These are phyloP conservation scores for Lasiodiplodia sp. DNA, from an alignment of 2,329 filamentous ascomycete genomes.

Conservation along the genomic window DNA sequence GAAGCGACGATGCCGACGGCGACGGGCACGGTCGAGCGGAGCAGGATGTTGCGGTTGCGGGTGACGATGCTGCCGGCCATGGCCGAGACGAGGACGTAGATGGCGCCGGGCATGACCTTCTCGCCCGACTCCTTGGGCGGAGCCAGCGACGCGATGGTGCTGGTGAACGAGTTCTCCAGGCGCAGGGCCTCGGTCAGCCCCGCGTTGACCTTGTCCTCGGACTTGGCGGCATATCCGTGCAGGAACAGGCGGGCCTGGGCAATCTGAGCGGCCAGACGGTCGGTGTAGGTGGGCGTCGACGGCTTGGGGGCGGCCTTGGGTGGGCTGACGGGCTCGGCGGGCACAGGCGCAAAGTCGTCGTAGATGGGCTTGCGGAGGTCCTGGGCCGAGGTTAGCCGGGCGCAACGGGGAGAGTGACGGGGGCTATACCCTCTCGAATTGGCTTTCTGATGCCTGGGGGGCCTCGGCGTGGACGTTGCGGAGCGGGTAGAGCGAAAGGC, in stretches of 20 bases:
- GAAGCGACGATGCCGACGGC: slow-evolving; percentile 83
- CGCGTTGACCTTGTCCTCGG: slow-evolving; percentile 84
- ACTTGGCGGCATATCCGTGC: slow-evolving; percentile 74
- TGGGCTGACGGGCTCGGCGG: slow-evolving; percentile 35
- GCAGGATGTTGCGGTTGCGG: slow-evolving; percentile 83
- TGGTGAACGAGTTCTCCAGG: slow-evolving; percentile 88
- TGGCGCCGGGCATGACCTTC: slow-evolving; percentile 83
- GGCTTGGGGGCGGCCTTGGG: slow-evolving; percentile 44
- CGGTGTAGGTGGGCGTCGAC: slow-evolving; percentile 77
- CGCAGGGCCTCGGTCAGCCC: slow-evolving; percentile 81
- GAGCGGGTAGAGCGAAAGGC: slow-evolving; percentile 55
- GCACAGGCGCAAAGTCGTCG: slow-evolving; percentile 63
- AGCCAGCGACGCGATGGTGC: slow-evolving; percentile 86
- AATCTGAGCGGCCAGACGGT: slow-evolving; percentile 85
- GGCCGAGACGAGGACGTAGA: slow-evolving; percentile 91
- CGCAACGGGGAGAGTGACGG: not conserved
- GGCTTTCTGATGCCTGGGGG: slow-evolving; percentile 32
- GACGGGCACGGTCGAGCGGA: slow-evolving; percentile 78
- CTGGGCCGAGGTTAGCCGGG: slow-evolving; percentile 27
- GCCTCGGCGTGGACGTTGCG: slow-evolving; percentile 58
- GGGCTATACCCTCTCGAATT: slow-evolving; percentile 11
- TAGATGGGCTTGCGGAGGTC: slow-evolving; percentile 72
- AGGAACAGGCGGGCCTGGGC: slow-evolving; percentile 80
- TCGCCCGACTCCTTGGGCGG: slow-evolving; percentile 86
- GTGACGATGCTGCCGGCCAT: slow-evolving; percentile 95